Percentiles rank a stretch among this genome's conserved stretches.
Conservation (phyloP, 2,329 filamentous ascomycete genomes). For the Penicillium sp. region DNA sequence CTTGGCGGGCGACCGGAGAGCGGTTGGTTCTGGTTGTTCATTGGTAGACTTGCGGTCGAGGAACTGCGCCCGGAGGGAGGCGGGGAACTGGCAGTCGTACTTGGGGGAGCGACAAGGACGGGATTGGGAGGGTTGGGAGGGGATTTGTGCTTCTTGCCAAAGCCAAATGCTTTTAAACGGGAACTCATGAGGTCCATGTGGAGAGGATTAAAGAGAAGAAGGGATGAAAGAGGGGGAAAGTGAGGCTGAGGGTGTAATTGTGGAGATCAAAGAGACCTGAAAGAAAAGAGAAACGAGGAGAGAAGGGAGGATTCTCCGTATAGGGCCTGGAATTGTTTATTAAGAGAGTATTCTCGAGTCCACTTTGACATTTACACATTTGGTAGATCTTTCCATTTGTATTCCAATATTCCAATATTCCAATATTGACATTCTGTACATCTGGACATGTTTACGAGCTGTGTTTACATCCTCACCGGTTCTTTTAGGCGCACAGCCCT, state of each 20-base stretch:
- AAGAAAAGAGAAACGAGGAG: conserved; percentile 4
- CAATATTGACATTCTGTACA: background rate
- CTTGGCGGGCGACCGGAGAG: conserved; percentile 60
- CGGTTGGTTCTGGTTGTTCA: conserved; percentile 46
- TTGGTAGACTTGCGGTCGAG: conserved; percentile 55
- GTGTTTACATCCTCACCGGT: background rate
- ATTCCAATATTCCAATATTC: too few species aligned
- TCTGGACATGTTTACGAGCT: background rate
- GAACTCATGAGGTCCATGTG: conserved; percentile 55
- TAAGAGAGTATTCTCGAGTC: too few species aligned
- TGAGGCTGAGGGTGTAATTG: conserved; percentile 13
- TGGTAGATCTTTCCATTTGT: too few species aligned
- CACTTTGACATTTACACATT: too few species aligned
- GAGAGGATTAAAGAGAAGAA: conserved; percentile 16
- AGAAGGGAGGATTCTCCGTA: background rate
- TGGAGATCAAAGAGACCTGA: conserved; percentile 17
- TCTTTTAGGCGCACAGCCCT: conserved; percentile 8
- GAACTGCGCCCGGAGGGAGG: conserved; percentile 45
- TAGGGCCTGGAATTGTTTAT: too few species aligned
- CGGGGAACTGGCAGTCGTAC: conserved; percentile 37
- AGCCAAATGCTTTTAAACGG: conserved; percentile 53
- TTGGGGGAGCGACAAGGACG: conserved; percentile 38
- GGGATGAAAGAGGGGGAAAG: conserved; percentile 17
- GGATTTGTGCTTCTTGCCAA: conserved; percentile 40
- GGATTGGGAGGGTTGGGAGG: conserved; percentile 32